phyloP scores from a whole-genome alignment of 139 green algal genomes.

The Chlorella sp. region DNA sequence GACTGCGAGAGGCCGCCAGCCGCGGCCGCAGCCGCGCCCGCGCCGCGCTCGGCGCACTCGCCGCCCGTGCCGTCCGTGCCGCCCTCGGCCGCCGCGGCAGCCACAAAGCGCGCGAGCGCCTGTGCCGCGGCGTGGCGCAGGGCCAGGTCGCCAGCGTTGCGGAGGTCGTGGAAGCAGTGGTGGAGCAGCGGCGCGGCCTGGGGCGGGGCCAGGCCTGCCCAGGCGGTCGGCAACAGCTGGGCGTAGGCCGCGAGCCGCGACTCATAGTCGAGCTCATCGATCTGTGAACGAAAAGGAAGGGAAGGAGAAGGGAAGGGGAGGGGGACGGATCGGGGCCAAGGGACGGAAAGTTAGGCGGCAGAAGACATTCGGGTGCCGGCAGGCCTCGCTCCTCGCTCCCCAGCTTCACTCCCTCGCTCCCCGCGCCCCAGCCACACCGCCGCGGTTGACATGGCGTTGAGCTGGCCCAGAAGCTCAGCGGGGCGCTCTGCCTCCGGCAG shows the following conservation, averaged over 20 bases:
- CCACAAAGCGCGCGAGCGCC: conserved; percentile 44
- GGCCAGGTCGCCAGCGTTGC: conserved; percentile 67
- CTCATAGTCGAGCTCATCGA: conserved; percentile 73
- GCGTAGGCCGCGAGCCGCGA: conserved; percentile 65
- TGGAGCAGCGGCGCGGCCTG: conserved; percentile 64
- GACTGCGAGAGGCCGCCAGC: conserved; percentile 29
- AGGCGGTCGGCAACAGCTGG: conserved; percentile 45
- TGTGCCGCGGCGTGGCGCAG: conserved; percentile 69
- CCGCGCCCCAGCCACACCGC: conserved; percentile 42
- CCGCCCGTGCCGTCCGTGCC: neutral
- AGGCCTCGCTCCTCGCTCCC: no score
- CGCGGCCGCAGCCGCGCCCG: neutral
- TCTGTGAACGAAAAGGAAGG: neutral
- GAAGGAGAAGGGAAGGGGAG: no score
- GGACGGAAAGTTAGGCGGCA: no score
- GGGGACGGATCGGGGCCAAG: no score
- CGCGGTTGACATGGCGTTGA: conserved; percentile 53
- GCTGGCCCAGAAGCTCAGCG: conserved; percentile 43
- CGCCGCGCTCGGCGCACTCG: neutral
- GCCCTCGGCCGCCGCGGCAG: conserved; percentile 16
- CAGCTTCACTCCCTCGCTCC: no score
- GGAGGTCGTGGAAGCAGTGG: conserved; percentile 63
- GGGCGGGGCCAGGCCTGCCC: conserved; percentile 33
- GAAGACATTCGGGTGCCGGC: no score
- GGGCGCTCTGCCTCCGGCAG: conserved; percentile 22